Evolutionary conservation across 1,139 yeast species (phyloP), one percentile per base, ranked within the genome.

Genomic region (Pichia sp.): DNA sequence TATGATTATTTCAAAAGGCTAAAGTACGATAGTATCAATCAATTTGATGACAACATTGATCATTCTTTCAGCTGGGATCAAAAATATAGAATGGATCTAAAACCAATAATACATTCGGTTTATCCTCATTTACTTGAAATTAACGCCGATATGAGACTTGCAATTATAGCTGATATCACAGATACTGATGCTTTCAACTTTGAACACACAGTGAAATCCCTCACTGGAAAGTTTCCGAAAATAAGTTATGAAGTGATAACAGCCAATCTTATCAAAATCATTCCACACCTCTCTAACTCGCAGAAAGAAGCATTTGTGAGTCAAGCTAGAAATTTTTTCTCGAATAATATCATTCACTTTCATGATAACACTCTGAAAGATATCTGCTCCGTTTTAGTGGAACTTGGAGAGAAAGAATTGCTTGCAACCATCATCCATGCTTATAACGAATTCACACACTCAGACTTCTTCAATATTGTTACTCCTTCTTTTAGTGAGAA

Each of bases 281-380:
- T 31, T 11, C 44, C 42, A n/a, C 32, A 36, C 11, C n/a, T 38
- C n/a, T 12, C 31, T 4, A 22, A 17, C 5, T 15, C 18, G n/a
- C 8, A 34, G 13, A 20, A 35, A 26, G 17, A 32, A 12, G 3
- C 26, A 9, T 39, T 39, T 6, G 14, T 39, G 4, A 10, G 14
- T 10, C 37, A 34, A 18, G n/a, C 41, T 13, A 20, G 33, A 12
- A 25, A 29, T 3, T 22, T 35, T 14, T 37, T 42, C 6, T 19
- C 22, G 8, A 20, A 17, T 6, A 40, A 37, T 15, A 40, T 44
- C 8, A 23, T 44, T 21, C 31, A 40, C 31, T 42, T 40, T 18
- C 45, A 40, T 35, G 45, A 42, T 26, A 32, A 34, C n/a, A 24
- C 32, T 3, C 13, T 41, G n/a, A 37, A 36, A 15, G 10, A 27